Conservation (phyloP, 148 eudicot genomes). For the Rhododendron mucronatum region DNA sequence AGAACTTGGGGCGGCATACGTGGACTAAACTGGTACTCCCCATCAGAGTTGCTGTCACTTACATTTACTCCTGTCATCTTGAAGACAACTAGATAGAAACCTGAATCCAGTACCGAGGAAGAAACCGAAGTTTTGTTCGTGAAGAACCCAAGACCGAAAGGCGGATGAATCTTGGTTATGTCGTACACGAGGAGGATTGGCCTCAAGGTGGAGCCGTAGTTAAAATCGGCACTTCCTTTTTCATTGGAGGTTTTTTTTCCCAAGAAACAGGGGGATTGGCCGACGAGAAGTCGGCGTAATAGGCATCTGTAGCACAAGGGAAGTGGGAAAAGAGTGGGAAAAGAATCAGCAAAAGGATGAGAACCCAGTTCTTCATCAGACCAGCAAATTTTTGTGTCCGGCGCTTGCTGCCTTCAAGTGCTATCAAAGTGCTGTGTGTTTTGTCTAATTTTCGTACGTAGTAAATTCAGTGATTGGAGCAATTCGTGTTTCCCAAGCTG, state of each 20-base stretch:
- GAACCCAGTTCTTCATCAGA: not conserved
- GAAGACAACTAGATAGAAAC: not conserved
- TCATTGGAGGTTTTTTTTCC: not conserved
- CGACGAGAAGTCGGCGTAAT: not conserved
- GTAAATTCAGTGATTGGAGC: not conserved
- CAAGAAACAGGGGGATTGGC: not conserved
- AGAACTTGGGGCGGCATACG: conserved; percentile 4
- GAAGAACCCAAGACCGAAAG: not conserved
- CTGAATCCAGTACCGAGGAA: not conserved
- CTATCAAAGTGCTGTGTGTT: not conserved
- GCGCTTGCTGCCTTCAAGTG: not conserved
- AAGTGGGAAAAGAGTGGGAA: not conserved
- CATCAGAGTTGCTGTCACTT: not conserved
- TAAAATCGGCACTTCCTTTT: not conserved
- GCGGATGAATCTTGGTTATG: not conserved
- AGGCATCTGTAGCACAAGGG: not conserved
- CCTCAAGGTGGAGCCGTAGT: not conserved
- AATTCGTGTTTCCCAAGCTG: not conserved
- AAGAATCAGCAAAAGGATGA: not conserved
- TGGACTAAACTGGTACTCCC: not conserved
- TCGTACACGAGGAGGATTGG: not conserved
- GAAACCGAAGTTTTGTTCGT: not conserved
- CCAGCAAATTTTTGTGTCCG: not conserved
- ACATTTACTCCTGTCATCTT: not conserved
- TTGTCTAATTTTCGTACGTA: not conserved